Conservation (phyloP, 2,329 filamentous ascomycete species). For the Alternaria gansuensis region DNA sequence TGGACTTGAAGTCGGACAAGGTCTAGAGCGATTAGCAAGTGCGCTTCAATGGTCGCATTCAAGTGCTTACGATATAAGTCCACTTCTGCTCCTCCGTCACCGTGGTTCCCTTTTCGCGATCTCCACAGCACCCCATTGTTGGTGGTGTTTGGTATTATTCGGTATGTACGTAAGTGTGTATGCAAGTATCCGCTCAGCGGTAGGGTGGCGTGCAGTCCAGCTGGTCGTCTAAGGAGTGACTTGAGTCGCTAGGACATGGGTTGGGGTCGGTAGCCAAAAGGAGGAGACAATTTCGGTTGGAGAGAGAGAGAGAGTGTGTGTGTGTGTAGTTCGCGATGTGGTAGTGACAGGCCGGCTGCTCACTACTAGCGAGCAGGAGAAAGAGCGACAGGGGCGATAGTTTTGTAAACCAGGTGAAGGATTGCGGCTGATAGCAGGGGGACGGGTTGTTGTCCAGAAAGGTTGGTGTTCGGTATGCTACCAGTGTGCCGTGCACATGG, state of each 20-base stretch:
- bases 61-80: slow-evolving; percentile 82
- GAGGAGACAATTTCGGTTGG: slow-evolving; percentile 11
- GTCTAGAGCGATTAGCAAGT: slow-evolving; percentile 50
- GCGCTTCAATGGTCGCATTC: neutral
- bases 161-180: slow-evolving; percentile 27
- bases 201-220: slow-evolving; percentile 46
- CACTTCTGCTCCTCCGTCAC: slow-evolving; percentile 69
- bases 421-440: slow-evolving; percentile 28
- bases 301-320: slow-evolving; percentile 17
- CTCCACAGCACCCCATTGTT: slow-evolving; percentile 52
- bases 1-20: slow-evolving; percentile 81
- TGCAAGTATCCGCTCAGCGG: slow-evolving; percentile 48
- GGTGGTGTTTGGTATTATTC: slow-evolving; percentile 40
- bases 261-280: slow-evolving; percentile 16
- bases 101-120: slow-evolving; percentile 49
- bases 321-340: slow-evolving; percentile 18
- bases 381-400: slow-evolving; percentile 41
- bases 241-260: slow-evolving; percentile 41
- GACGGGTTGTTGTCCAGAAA: slow-evolving; percentile 18
- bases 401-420: slow-evolving; percentile 31
- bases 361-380: slow-evolving; percentile 44
- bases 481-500: slow-evolving; percentile 42
- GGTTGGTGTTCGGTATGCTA: slow-evolving; percentile 34
- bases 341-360: slow-evolving; percentile 53
- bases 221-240: slow-evolving; percentile 48